Conservation (phyloP, 192 early-diverging fungal species). For the Neocallimastix lanati region DNA sequence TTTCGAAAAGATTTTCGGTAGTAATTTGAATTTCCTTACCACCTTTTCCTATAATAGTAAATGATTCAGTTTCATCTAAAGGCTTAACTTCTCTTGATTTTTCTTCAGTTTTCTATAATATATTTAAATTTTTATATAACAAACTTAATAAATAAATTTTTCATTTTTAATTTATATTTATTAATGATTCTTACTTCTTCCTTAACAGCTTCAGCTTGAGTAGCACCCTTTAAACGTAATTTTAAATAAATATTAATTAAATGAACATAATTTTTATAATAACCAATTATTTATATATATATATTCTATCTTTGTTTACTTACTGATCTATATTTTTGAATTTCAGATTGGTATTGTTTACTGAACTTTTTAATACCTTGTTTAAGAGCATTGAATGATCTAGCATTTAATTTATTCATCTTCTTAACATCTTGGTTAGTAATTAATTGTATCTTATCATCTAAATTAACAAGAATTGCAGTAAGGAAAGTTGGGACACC, state of each 20-base stretch:
- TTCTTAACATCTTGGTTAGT: slow-evolving; percentile 62
- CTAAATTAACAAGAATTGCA: slow-evolving; percentile 50
- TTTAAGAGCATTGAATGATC: slow-evolving; percentile 80
- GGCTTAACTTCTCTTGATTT: slow-evolving; percentile 7
- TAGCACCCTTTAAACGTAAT: neutral
- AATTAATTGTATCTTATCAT: slow-evolving; percentile 52
- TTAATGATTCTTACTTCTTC: neutral
- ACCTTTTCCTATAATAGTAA: slow-evolving; percentile 26
- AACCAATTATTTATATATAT: too few species aligned
- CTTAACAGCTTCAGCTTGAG: neutral
- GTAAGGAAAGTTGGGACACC: slow-evolving; percentile 43
- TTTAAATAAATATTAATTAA: too few species aligned
- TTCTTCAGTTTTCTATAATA: slow-evolving; percentile 4
- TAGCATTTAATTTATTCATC: slow-evolving; percentile 62
- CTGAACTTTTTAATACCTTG: slow-evolving; percentile 78
- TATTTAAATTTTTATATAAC: too few species aligned
- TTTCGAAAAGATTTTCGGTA: slow-evolving; percentile 62
- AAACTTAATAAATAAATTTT: too few species aligned
- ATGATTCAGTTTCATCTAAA: slow-evolving; percentile 10
- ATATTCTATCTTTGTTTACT: neutral
- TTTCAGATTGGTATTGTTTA: slow-evolving; percentile 51
- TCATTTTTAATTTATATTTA: slow-evolving; percentile 11
- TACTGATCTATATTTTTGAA: slow-evolving; percentile 37
- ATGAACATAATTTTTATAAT: too few species aligned
- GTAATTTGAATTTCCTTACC: slow-evolving; percentile 28